A percentile compares a stretch with the other conserved stretches of the same genome.
Evolutionary conservation across 371 early-diverging fungal species (phyloP).

Genomic region (Apophysomyces elegans): DNA sequence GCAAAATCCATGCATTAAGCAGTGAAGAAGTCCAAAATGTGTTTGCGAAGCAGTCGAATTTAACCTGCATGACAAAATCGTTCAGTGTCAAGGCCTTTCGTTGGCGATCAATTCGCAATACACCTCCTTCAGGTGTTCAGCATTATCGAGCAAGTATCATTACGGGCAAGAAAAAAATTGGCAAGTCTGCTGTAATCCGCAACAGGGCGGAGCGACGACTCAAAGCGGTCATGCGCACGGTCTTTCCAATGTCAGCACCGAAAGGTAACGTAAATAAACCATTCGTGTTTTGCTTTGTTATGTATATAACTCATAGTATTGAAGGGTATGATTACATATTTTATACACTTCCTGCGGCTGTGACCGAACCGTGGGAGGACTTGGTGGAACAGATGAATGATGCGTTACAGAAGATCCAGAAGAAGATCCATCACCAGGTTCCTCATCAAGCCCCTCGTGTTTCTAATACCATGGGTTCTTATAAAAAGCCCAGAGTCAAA

Average conservation of each 20-base stretch:
- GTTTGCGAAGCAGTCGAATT: not conserved
- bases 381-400: slow-evolving; percentile 9
- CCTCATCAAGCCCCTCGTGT: not conserved
- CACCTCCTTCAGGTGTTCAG: not conserved
- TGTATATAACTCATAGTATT: not conserved
- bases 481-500: not conserved
- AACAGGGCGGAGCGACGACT: slow-evolving; percentile 30
- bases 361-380: slow-evolving; percentile 21
- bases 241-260: slow-evolving; percentile 12
- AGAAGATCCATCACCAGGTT: not conserved
- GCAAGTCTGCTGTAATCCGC: slow-evolving; percentile 33
- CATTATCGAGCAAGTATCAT: slow-evolving; percentile 18
- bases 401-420: slow-evolving; percentile 5
- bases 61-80: not conserved
- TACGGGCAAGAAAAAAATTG: slow-evolving; percentile 29
- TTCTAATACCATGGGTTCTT: not conserved
- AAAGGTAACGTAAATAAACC: slow-evolving; percentile 2
- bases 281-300: not conserved
- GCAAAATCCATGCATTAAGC: not conserved
- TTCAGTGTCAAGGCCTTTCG: slow-evolving; percentile 4
- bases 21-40: not conserved
- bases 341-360: slow-evolving; percentile 16
- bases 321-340: slow-evolving; percentile 30
- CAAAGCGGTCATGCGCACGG: slow-evolving; percentile 19
- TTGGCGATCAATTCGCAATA: not conserved